Conservation (phyloP, 345 rosid genomes). For the Hibiscus tridactylites region DNA sequence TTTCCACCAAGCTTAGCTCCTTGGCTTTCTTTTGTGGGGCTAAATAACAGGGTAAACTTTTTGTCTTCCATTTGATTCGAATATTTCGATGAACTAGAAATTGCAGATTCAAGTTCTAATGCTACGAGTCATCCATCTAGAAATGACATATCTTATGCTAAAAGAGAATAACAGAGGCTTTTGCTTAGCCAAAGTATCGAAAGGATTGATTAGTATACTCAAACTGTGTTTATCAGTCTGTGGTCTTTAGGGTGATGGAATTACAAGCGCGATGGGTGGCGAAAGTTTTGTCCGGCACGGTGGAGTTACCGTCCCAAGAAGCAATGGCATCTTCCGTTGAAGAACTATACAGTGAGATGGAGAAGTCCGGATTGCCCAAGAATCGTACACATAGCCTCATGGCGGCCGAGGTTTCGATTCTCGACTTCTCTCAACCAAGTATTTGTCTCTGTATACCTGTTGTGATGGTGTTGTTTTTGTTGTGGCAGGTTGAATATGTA, state of each 20-base stretch:
- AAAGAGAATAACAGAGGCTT: too few species aligned
- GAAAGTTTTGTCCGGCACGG: slow-evolving; percentile 9
- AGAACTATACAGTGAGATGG: not conserved
- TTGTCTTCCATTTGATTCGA: not conserved
- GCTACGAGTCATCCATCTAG: too few species aligned
- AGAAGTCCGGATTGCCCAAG: not conserved
- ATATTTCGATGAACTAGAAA: too few species aligned
- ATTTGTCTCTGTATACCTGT: not conserved
- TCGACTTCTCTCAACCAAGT: too few species aligned
- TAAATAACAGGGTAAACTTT: not conserved
- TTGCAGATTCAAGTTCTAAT: too few species aligned
- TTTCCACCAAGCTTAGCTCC: slow-evolving; percentile 13
- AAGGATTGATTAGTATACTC: too few species aligned
- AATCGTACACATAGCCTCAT: slow-evolving; percentile 2
- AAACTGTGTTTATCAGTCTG: too few species aligned
- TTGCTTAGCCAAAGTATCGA: too few species aligned
- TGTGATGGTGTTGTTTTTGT: too few species aligned
- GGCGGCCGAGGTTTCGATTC: not conserved
- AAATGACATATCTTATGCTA: too few species aligned
- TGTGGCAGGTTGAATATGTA: slow-evolving; percentile 41
- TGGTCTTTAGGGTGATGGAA: not conserved
- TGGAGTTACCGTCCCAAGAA: not conserved
- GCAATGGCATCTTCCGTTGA: not conserved
- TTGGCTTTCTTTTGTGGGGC: slow-evolving; percentile 11
- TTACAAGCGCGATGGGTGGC: slow-evolving; percentile 10